Conservation (phyloP, 257 asterid genomes). For the Solanum peruvianum region DNA sequence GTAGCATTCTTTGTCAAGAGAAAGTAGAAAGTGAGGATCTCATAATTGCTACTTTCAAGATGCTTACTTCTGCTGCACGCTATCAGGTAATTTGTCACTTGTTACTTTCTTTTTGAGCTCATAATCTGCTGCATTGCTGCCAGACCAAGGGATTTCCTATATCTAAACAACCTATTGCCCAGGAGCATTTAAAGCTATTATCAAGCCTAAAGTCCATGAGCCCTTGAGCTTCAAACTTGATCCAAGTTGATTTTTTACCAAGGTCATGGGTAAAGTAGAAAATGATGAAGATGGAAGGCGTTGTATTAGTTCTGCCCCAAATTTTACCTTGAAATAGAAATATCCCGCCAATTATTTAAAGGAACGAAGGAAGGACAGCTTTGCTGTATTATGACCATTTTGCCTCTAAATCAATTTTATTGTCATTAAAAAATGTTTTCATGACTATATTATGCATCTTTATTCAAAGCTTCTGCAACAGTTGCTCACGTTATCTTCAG, state of each 20-base stretch:
- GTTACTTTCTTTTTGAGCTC: neutral
- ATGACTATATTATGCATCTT: neutral
- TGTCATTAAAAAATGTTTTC: neutral
- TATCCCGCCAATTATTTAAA: neutral
- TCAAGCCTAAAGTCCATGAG: neutral
- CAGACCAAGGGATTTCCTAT: neutral
- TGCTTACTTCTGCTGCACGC: constrained; percentile 67
- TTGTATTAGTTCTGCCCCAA: neutral
- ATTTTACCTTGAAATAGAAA: neutral
- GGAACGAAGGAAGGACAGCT: neutral
- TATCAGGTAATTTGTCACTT: constrained; percentile 44
- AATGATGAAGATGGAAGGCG: neutral
- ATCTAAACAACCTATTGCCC: neutral
- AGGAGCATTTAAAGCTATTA: neutral
- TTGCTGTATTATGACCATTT: neutral
- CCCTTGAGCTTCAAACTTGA: neutral
- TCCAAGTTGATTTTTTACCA: neutral
- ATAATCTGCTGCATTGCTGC: neutral
- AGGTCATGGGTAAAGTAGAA: neutral
- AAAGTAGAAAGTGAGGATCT: constrained; percentile 54
- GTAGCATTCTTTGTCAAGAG: constrained; percentile 51
- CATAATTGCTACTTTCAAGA: constrained; percentile 37
- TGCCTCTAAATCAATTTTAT: neutral
- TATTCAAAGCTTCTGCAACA: neutral
- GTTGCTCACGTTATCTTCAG: neutral